phyloP scores from a whole-genome alignment of 2,329 filamentous ascomycete genomes.

The Trichoderma guizhouense region DNA sequence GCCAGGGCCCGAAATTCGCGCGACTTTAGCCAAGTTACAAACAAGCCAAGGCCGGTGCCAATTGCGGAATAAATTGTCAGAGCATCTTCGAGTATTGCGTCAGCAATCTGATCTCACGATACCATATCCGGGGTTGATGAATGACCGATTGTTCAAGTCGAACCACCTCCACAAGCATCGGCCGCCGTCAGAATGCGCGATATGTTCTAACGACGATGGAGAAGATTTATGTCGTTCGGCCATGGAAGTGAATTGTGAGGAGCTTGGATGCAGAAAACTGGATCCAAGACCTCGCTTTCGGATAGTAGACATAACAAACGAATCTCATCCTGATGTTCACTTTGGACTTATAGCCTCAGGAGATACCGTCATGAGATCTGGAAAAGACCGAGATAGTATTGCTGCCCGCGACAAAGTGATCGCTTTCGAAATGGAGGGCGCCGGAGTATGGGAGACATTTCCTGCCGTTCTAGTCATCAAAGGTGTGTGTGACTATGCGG shows the following conservation, averaged over 20 bases:
- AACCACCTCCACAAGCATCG: not conserved
- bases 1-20: not conserved
- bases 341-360: conserved; percentile 21
- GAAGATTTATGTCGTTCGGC: not conserved
- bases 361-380: conserved; percentile 38
- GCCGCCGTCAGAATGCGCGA: not conserved
- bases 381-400: conserved; percentile 32
- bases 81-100: not conserved
- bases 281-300: not conserved
- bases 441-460: conserved; percentile 27
- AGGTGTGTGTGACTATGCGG: not conserved
- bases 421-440: conserved; percentile 33
- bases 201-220: rapidly evolving
- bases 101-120: not conserved
- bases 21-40: not conserved
- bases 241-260: not conserved
- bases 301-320: rapidly evolving
- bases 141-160: not conserved
- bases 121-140: not conserved
- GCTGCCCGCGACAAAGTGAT: conserved; percentile 17
- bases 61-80: not conserved
- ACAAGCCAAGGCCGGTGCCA: rapidly evolving
- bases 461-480: conserved; percentile 28
- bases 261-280: not conserved
- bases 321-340: not conserved